phyloP scores from a whole-genome alignment of 139 green algal genomes.

The Closterium sp. region DNA sequence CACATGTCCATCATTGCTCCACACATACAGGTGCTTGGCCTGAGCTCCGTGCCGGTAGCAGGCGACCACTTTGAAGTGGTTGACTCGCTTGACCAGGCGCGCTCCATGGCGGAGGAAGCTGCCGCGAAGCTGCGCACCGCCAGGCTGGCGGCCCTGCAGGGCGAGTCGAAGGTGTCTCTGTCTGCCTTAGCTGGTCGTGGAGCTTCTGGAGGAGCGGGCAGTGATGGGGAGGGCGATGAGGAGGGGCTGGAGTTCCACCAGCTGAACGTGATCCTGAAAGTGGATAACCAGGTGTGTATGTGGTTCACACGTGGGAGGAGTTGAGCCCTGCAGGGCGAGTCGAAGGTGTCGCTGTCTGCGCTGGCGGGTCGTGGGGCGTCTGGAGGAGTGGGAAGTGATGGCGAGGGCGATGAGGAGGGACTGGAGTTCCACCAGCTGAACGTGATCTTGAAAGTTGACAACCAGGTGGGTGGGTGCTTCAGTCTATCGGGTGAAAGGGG shows the following conservation, averaged over 20 bases:
- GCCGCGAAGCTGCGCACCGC: conserved; percentile 53
- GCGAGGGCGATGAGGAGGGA: neutral
- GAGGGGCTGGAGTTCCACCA: conserved; percentile 16
- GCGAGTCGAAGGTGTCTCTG: conserved; percentile 81
- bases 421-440: conserved; percentile 59
- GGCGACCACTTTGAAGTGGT: conserved; percentile 83
- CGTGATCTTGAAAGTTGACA: conserved; percentile 89
- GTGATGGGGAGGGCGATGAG: neutral
- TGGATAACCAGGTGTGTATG: conserved; percentile 71
- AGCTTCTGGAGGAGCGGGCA: too few species aligned
- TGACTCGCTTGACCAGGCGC: conserved; percentile 64
- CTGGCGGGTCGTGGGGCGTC: too few species aligned
- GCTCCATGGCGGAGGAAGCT: conserved; percentile 54
- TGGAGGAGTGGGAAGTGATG: too few species aligned
- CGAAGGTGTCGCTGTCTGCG: too few species aligned
- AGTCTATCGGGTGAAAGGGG: too few species aligned
- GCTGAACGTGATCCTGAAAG: conserved; percentile 88
- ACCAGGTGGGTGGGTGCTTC: too few species aligned
- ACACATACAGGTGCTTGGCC: conserved; percentile 70
- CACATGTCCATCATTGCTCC: too few species aligned
- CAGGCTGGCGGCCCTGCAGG: conserved; percentile 64
- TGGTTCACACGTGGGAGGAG: too few species aligned
- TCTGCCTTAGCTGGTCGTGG: conserved; percentile 56
- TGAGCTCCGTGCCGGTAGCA: conserved; percentile 79
- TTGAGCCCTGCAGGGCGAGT: too few species aligned